Evolutionary conservation across 1,139 yeast genomes (phyloP), one percentile per base, ranked within the genome.

Genomic region (Geotrichum fermentans): DNA sequence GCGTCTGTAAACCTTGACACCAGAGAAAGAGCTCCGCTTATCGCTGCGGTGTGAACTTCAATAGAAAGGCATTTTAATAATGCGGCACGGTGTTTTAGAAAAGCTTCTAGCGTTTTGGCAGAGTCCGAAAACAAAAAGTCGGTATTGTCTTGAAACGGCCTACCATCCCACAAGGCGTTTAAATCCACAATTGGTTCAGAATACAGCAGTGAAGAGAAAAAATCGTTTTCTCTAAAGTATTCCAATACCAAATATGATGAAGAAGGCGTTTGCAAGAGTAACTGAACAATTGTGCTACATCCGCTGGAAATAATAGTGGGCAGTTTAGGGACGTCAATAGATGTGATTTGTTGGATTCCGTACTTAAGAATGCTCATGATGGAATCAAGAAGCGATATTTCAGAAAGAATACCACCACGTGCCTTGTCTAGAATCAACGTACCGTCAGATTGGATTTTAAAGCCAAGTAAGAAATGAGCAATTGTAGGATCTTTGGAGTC

Each of bases 401-500:
- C 70, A 0, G 85, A 76, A 1, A 66, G 66, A 44, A 82, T 73
- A 20, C 79, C 79, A 0, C 79, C 73, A 2, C 70, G 55, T 2
- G 66, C 64, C 10, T 68, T 67, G 10, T 78, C 80, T 10, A 70
- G 57, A 2, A 73, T 65, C n/a, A 78, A 55, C 2, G 69, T 61
- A 26, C 73, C 74, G 40, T 66, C 64, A 7, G 68, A 68, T 1
- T 69, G 66, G 28, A 73, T 69, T 48, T 73, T 75, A 61, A 80
- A 89, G 0, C 97, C 97, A 1, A 92, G 72, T 10, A 92, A 65
- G 57, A 83, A 82, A 62, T 89, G 97, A 0, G 90, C 72, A 1
- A 83, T 74, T 0, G 82, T 76, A 1, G 82, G 75, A 6, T 71
- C 70, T 30, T 64, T 66, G 2, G 66, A 64, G 26, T 70, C 69